Evolutionary conservation across 2,329 filamentous ascomycete species (phyloP).

Genomic region (Dothistroma septosporum): DNA sequence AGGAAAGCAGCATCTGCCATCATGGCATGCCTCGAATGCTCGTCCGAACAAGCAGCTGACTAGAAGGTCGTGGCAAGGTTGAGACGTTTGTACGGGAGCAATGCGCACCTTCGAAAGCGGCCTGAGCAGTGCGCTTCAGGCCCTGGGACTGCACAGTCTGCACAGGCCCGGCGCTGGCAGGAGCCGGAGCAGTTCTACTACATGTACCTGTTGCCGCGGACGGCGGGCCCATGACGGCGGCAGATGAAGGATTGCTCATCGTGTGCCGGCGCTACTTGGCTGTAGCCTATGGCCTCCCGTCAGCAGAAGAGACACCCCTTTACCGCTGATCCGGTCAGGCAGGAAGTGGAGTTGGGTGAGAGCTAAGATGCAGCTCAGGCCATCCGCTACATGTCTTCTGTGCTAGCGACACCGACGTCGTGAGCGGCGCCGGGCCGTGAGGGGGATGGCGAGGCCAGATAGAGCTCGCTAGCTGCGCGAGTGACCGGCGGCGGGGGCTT

Average conservation of each 20-base stretch:
- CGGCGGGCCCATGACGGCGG: conserved; percentile 23
- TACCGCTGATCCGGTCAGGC: conserved; percentile 5
- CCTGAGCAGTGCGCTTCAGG: conserved; percentile 37
- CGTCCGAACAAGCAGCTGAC: neutral
- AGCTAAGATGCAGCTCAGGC: conserved; percentile 3
- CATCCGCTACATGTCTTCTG: too few species aligned
- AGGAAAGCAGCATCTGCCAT: neutral
- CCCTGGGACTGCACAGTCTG: conserved; percentile 10
- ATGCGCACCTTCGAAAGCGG: conserved; percentile 39
- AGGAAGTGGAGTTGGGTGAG: neutral
- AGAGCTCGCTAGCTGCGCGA: neutral
- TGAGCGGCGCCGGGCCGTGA: neutral
- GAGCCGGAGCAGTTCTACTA: conserved; percentile 11
- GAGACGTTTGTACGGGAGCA: neutral
- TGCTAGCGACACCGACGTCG: neutral
- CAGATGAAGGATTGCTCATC: conserved; percentile 34
- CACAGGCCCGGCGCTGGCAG: conserved; percentile 12
- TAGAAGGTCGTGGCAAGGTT: neutral
- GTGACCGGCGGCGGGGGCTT: neutral
- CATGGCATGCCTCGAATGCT: neutral
- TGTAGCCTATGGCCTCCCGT: conserved; percentile 11
- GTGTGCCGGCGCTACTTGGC: neutral
- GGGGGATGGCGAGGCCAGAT: neutral
- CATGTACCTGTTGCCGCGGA: conserved; percentile 6
- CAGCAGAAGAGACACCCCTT: conserved; percentile 34